Evolutionary conservation across 2,329 filamentous ascomycete species (phyloP), one percentile per base, ranked within the genome.

Genomic region (Neobulgaria alba): DNA sequence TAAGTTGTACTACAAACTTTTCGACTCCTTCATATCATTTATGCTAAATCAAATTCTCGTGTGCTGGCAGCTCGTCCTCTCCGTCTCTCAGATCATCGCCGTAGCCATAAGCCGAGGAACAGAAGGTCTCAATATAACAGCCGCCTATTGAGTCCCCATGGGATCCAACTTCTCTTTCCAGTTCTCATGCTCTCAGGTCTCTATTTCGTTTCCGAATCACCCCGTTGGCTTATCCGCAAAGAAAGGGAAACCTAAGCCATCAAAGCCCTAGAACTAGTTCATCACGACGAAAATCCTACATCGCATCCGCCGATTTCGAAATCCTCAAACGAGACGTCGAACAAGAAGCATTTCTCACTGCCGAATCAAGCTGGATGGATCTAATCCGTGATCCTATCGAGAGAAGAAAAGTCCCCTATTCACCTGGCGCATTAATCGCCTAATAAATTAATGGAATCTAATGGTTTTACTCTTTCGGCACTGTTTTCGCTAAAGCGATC

Each of bases 371-470:
- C 5, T 70, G 67, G 67, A 35, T 42, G 8, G 56, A 61, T 4
- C 58, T 69, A 2, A 12, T 69, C 41, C 59, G 50, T 0, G 66
- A 71, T 30, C 67, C 66, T 0, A 56, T 69, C 23, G 67, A 70
- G 52, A 57, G 67, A n/a, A 61, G 66, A 21, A 72, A 71, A 51
- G 54, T 69, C 10, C 53, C 70, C 16, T 69, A 63, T 50, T 60
- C 61, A 12, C 61, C 60, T 7, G 67, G 67, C 10, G 66, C 64
- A 15, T 55, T 70, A 42, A 57, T 67, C 30, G 63, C 66, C 2
- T 67, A 70, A 48, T 67, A 71, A 54, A 66, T 71, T 55, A 67
- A 67, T 55, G 67, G 67, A 15, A 69, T 70, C 38, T 63, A 67
- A 36, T 70, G 62, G 23, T 68, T 66, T 49, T 67, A 67, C 52